Evolutionary conservation across 257 asterid genomes (phyloP).

Genomic region (Solanum lignicaule): DNA sequence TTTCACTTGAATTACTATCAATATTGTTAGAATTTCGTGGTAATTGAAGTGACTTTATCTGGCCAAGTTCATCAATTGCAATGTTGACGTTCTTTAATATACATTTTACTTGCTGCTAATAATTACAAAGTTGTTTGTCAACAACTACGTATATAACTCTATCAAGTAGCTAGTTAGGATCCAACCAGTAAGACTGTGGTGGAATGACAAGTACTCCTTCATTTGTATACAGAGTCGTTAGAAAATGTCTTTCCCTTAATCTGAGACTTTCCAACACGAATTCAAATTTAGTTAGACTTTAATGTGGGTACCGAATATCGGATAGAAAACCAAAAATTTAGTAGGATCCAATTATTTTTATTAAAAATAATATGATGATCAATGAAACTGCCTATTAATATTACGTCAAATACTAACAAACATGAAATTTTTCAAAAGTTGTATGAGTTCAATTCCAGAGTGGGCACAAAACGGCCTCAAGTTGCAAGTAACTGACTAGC

Average conservation of each 20-base stretch:
- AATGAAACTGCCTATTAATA: neutral
- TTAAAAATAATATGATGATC: neutral
- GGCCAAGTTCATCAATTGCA: neutral
- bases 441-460: neutral
- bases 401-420: neutral
- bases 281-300: neutral
- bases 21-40: neutral
- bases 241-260: neutral
- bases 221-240: neutral
- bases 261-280: neutral
- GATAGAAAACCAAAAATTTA: neutral
- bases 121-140: neutral
- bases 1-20: neutral
- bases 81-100: neutral
- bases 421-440: neutral
- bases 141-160: neutral
- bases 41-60: neutral
- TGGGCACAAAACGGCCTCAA: neutral
- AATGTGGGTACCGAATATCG: accelerated
- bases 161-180: neutral
- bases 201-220: neutral
- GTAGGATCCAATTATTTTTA: no score
- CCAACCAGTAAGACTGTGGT: neutral
- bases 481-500: neutral
- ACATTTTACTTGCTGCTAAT: neutral